phyloP scores from a whole-genome alignment of 257 asterid species.

The Solanum lycopersicoides region DNA sequence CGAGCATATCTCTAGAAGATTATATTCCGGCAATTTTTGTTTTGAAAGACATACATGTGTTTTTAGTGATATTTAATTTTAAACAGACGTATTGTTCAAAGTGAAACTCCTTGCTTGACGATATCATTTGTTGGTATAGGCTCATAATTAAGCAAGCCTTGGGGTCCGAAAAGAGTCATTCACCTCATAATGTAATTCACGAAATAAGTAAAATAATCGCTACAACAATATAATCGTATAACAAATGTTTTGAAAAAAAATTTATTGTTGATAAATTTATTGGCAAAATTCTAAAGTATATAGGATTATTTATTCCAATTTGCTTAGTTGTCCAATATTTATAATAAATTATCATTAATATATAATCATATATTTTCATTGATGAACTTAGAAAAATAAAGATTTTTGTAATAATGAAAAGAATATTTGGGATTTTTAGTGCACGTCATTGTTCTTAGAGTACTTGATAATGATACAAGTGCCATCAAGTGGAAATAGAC shows the following conservation, averaged over 20 bases:
- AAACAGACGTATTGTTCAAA: neutral
- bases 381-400: neutral
- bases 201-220: neutral
- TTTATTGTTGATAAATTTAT: too few species aligned
- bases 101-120: too few species aligned
- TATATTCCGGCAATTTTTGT: neutral
- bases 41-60: neutral
- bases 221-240: neutral
- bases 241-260: neutral
- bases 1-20: neutral
- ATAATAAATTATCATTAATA: neutral
- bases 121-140: neutral
- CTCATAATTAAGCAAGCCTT: neutral
- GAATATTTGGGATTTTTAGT: neutral
- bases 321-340: neutral
- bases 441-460: neutral
- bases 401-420: neutral
- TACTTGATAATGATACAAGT: neutral
- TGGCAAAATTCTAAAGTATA: neutral
- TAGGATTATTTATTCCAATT: neutral
- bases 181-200: neutral
- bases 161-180: neutral
- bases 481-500: neutral
- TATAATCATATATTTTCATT: neutral
- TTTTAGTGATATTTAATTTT: neutral